Evolutionary conservation across 2,329 filamentous ascomycete species (phyloP), one percentile per base, ranked within the genome.

Genomic region (Botrytis deweyae): DNA sequence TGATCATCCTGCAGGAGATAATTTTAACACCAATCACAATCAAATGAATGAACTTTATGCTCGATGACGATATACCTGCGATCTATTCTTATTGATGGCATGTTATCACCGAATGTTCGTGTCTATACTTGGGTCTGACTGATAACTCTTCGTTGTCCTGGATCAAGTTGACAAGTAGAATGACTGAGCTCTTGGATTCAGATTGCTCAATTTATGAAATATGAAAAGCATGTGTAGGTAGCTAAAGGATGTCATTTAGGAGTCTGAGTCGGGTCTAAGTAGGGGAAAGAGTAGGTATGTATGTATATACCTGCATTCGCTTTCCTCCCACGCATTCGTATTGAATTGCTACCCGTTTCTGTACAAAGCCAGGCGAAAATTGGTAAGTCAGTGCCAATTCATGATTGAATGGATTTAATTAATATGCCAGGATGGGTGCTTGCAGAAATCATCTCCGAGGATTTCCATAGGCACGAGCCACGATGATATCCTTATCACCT

Each of bases 21-120:
- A 65, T 73, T 74, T 75, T 74, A 68, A 74, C 73, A 78, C 77
- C 74, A 78, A 77, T 77, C 74, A 75, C 42, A n/a, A 33, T 61
- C 52, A 38, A 61, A 62, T 52, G 63, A 74, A 74, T 68, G 40
- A 70, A 70, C 64, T 61, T 71, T 61, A 71, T 73, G 72, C 63
- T 66, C 72, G 73, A 76, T 75, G 76, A 76, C 74, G 75, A 75
- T 67, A 74, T 61, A 40, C 70, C 33, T 36, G 29, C n/a, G 20
- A 46, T 58, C 29, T 40, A 20, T 62, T 70, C 38, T 59, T 25
- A 33, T 29, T 49, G 14, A 40, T 44, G 55, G 29, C 66, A 29
- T 33, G 66, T 69, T 33, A 29, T 59, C 55, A 67, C 52, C 62
- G 59, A 46, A 49, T 65, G 49, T 25, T 42, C 18, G 38, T 33